A percentile compares a stretch with the other conserved stretches of the same genome.
Conservation (phyloP, 2,329 filamentous ascomycete species). For the Paraphaeosphaeria sporulosa region DNA sequence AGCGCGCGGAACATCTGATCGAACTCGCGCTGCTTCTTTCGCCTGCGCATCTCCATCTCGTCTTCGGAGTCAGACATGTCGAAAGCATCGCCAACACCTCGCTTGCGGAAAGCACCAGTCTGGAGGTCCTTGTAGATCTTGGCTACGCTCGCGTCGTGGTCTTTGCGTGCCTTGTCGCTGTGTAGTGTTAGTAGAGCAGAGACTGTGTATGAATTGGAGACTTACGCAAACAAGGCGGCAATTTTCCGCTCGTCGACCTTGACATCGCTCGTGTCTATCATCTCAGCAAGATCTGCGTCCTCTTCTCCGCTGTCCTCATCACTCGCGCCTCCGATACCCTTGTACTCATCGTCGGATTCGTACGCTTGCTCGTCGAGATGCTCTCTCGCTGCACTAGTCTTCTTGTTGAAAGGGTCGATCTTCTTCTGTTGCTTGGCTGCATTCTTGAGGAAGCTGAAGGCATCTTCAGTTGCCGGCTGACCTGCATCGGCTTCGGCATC, state of each 20-base stretch:
- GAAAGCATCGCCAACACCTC: constrained; percentile 70
- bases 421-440: constrained; percentile 63
- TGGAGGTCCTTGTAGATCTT: constrained; percentile 94
- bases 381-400: constrained; percentile 84
- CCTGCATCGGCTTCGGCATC: constrained; percentile 35
- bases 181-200: constrained; percentile 27
- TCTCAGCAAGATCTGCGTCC: constrained; percentile 77
- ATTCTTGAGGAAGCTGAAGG: constrained; percentile 76
- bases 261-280: constrained; percentile 85
- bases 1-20: constrained; percentile 90
- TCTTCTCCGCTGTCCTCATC: constrained; percentile 84
- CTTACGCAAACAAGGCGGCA: constrained; percentile 89
- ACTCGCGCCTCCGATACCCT: constrained; percentile 86
- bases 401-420: constrained; percentile 73
- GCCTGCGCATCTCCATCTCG: constrained; percentile 76
- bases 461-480: constrained; percentile 53
- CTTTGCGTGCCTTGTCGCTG: constrained; percentile 79
- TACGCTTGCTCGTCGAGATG: constrained; percentile 92
- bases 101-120: constrained; percentile 83
- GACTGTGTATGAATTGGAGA: constrained; percentile 36
- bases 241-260: constrained; percentile 81
- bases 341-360: constrained; percentile 98
- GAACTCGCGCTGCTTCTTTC: constrained; percentile 86
- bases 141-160: constrained; percentile 86
- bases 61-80: constrained; percentile 93